Percentiles rank a stretch among this genome's conserved stretches.
Conservation (phyloP, 306 rosid species). For the Prosopis cineraria region DNA sequence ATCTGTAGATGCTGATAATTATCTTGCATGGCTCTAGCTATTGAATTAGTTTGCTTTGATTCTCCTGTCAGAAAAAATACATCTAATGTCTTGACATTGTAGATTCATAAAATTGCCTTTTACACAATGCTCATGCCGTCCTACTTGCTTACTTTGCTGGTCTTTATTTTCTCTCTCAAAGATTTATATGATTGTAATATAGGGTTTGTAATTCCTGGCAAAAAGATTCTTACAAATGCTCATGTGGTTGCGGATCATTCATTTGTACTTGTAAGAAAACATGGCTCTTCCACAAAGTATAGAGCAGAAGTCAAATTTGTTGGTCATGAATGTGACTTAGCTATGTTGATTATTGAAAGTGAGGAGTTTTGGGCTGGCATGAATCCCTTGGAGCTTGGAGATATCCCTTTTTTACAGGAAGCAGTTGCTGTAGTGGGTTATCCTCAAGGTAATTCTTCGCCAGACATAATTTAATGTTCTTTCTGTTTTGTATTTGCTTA, state of each 20-base stretch:
- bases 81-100: not conserved
- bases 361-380: constrained; percentile 81
- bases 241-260: constrained; percentile 94
- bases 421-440: constrained; percentile 95
- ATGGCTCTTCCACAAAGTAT: constrained; percentile 84
- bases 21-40: not conserved
- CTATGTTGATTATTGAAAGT: constrained; percentile 64
- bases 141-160: not conserved
- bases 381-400: constrained; percentile 72
- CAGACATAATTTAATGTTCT: not conserved
- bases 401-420: constrained; percentile 80
- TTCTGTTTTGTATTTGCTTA: not conserved
- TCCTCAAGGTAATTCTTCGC: constrained; percentile 68
- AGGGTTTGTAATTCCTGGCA: constrained; percentile 82
- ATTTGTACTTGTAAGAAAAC: constrained; percentile 90
- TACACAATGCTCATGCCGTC: not conserved
- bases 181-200: constrained; percentile 23
- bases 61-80: not conserved
- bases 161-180: constrained; percentile 13
- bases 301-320: constrained; percentile 81
- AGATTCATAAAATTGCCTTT: not conserved
- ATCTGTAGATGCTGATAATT: not conserved
- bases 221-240: constrained; percentile 83
- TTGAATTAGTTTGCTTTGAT: not conserved
- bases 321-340: constrained; percentile 95